Evolutionary conservation across 371 early-diverging fungal species (phyloP).

Genomic region (Apophysomyces variabilis): DNA sequence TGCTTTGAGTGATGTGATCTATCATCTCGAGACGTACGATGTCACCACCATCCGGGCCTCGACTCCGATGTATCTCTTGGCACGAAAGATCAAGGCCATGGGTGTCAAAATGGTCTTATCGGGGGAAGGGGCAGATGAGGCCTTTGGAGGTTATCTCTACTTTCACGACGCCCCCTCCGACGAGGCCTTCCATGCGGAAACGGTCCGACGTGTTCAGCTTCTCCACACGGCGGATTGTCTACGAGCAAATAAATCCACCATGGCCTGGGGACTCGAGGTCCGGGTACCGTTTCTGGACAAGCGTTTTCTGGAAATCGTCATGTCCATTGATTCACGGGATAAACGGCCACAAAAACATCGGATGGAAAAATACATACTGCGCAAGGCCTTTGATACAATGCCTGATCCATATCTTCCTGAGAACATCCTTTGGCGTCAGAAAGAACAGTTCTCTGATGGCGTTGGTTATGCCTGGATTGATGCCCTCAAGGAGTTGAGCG

Average conservation of each 20-base stretch:
- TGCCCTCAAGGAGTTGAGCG: conserved; percentile 78
- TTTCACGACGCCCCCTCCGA: conserved; percentile 93
- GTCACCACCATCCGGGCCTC: conserved; percentile 98
- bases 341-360: conserved; percentile 73
- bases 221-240: conserved; percentile 94
- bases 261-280: conserved; percentile 98
- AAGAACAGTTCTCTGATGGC: conserved; percentile 98
- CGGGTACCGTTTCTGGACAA: conserved; percentile 96
- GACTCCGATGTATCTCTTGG: conserved; percentile 96
- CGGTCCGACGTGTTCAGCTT: conserved; percentile 89
- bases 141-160: conserved; percentile 97
- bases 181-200: conserved; percentile 85
- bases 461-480: conserved; percentile 98
- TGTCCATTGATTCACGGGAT: conserved; percentile 81
- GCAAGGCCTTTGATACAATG: conserved; percentile 81
- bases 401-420: conserved; percentile 79
- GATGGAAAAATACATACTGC: conserved; percentile 90
- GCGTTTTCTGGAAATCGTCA: conserved; percentile 86
- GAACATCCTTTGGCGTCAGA: conserved; percentile 95
- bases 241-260: conserved; percentile 97
- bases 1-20: conserved; percentile 93
- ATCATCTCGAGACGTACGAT: conserved; percentile 97
- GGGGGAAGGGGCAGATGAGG: conserved; percentile 97
- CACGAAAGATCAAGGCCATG: conserved; percentile 95
- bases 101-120: conserved; percentile 98